Percentiles rank a stretch among this genome's conserved stretches.
Evolutionary conservation across 2,329 filamentous ascomycete species (phyloP).

Genomic region (Phyllosticta citriasiana): DNA sequence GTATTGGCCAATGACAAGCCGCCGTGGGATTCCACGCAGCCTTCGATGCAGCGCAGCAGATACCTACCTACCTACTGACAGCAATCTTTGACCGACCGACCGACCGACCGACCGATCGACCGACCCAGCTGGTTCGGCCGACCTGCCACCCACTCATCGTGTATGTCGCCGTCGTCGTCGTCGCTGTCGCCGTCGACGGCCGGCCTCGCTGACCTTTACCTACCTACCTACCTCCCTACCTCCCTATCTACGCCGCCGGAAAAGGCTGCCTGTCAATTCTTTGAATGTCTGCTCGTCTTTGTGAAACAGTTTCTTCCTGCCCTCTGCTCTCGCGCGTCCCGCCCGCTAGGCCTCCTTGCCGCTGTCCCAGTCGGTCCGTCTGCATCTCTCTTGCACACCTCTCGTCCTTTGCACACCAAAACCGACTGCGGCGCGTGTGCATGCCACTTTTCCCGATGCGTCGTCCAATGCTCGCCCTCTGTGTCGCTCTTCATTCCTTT

Average conservation of each 20-base stretch:
- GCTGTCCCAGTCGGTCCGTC: constrained; percentile 3
- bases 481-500: constrained; percentile 3
- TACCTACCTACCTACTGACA: background rate
- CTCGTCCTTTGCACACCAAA: background rate
- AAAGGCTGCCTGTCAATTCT: too few relatives aligned
- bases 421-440: background rate
- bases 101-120: background rate
- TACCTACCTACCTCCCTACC: too few relatives aligned
- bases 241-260: too few relatives aligned
- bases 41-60: constrained; percentile 8
- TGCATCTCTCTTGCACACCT: background rate
- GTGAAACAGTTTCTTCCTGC: constrained; percentile 3
- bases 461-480: background rate
- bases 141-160: background rate
- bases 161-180: background rate
- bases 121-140: background rate
- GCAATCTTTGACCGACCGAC: background rate
- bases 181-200: too few relatives aligned
- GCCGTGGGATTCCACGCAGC: constrained; percentile 4
- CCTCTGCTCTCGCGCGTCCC: background rate
- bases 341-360: background rate
- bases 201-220: too few relatives aligned
- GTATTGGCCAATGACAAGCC: constrained; percentile 2
- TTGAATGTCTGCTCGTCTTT: constrained; percentile 1
- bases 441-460: constrained; percentile 3